These are phyloP conservation scores for Populus simonii DNA, from an alignment of 345 rosid species.

Conservation along the genomic window DNA sequence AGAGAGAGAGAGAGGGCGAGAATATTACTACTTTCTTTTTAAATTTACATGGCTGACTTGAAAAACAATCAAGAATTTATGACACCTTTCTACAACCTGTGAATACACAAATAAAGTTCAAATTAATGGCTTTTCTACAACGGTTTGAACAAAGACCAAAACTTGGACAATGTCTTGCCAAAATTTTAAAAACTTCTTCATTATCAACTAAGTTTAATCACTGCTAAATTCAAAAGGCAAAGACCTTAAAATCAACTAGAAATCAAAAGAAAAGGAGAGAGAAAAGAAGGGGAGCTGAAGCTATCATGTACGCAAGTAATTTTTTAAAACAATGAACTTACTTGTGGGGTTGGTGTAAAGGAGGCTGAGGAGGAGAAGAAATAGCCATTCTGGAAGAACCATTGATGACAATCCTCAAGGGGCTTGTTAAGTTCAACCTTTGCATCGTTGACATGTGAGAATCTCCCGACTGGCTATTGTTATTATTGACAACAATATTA, in stretches of 20 bases:
- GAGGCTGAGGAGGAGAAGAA: conserved; percentile 41
- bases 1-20: neutral
- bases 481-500: neutral
- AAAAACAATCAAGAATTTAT: conserved; percentile 8
- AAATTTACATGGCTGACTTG: neutral
- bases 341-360: conserved; percentile 76
- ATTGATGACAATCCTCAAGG: conserved; percentile 61
- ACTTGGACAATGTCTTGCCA: neutral
- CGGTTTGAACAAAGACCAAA: neutral
- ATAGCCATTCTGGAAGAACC: conserved; percentile 50
- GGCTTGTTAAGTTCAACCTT: conserved; percentile 72
- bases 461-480: conserved; percentile 7
- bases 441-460: conserved; percentile 52
- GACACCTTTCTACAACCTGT: conserved; percentile 11
- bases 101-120: conserved; percentile 8
- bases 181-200: neutral
- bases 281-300: neutral
- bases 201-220: neutral
- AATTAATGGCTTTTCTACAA: neutral
- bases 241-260: neutral
- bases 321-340: conserved; percentile 21
- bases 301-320: neutral
- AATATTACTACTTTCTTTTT: neutral
- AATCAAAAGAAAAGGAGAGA: neutral
- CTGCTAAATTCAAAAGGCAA: neutral